Conservation (phyloP, 1,139 yeast genomes). For the Protomyces macrosporus region DNA sequence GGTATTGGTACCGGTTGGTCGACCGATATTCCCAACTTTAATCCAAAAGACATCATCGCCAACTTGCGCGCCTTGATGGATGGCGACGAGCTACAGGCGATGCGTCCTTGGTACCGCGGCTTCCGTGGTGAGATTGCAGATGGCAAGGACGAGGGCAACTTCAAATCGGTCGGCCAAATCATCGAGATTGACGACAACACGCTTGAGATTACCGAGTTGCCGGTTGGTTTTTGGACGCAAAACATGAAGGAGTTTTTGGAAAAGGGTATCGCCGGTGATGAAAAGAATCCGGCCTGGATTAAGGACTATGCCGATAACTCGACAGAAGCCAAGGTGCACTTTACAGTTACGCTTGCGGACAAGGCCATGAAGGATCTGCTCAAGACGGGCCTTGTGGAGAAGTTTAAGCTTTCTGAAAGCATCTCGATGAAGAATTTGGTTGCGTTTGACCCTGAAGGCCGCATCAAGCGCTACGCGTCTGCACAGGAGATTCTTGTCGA, state of each 20-base stretch:
- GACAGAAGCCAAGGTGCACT: slow-evolving; percentile 59
- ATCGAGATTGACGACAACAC: slow-evolving; percentile 76
- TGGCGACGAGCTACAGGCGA: slow-evolving; percentile 62
- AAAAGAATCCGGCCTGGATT: slow-evolving; percentile 73
- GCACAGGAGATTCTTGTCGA: slow-evolving; percentile 76
- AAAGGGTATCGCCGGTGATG: slow-evolving; percentile 67
- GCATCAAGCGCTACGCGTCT: slow-evolving; percentile 72
- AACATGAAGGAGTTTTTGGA: slow-evolving; percentile 79
- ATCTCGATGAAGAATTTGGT: slow-evolving; percentile 83
- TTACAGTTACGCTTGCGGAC: slow-evolving; percentile 64
- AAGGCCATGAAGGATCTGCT: slow-evolving; percentile 81
- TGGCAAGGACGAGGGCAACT: slow-evolving; percentile 50
- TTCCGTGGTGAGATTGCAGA: slow-evolving; percentile 83
- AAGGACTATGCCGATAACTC: slow-evolving; percentile 95
- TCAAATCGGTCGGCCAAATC: slow-evolving; percentile 69
- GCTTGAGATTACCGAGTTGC: slow-evolving; percentile 85
- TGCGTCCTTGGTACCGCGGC: slow-evolving; percentile 94
- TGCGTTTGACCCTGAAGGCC: slow-evolving; percentile 88
- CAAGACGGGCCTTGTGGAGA: slow-evolving; percentile 68
- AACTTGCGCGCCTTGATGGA: slow-evolving; percentile 70
- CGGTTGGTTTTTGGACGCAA: slow-evolving; percentile 88
- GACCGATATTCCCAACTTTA: slow-evolving; percentile 82
- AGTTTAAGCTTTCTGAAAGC: slow-evolving; percentile 69
- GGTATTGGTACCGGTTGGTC: slow-evolving; percentile 99
- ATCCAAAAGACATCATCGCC: slow-evolving; percentile 74